phyloP scores from a whole-genome alignment of 2,329 filamentous ascomycete species.

The Cadophora sp. region DNA sequence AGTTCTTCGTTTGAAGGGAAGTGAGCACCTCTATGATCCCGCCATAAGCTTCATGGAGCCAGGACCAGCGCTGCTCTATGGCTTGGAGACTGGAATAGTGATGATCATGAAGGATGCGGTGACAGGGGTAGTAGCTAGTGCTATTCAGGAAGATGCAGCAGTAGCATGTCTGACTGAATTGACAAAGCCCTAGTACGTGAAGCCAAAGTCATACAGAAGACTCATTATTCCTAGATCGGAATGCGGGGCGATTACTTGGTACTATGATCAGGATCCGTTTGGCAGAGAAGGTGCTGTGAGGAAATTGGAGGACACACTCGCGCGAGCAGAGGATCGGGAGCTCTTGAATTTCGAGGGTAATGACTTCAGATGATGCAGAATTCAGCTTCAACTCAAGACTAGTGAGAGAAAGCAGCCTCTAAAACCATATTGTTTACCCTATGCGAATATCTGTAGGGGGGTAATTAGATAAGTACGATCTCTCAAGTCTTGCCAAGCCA shows the following conservation, averaged over 20 bases:
- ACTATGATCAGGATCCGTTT: neutral
- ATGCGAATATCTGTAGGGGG: too few relatives aligned
- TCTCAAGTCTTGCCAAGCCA: too few relatives aligned
- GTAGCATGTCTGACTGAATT: neutral
- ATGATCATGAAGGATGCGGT: neutral
- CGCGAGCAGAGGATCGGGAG: neutral
- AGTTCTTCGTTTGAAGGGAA: neutral
- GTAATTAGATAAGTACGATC: too few relatives aligned
- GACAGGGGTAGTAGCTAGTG: neutral
- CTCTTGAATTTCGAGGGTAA: neutral
- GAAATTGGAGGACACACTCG: neutral
- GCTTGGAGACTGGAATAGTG: conserved; percentile 2
- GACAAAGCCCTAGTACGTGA: neutral
- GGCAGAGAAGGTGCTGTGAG: neutral
- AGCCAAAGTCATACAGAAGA: neutral
- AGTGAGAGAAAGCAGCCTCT: too few relatives aligned
- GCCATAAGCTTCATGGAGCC: conserved; percentile 5
- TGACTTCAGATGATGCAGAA: neutral
- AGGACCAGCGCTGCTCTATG: neutral
- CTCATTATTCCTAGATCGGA: neutral
- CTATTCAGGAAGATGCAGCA: neutral
- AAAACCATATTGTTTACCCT: too few relatives aligned
- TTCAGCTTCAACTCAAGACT: neutral
- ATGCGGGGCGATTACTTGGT: neutral
- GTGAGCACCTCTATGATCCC: neutral